These are phyloP conservation scores for Thalassiosira mediterranea DNA, from an alignment of 352 stramenopile species.

Conservation along the genomic window DNA sequence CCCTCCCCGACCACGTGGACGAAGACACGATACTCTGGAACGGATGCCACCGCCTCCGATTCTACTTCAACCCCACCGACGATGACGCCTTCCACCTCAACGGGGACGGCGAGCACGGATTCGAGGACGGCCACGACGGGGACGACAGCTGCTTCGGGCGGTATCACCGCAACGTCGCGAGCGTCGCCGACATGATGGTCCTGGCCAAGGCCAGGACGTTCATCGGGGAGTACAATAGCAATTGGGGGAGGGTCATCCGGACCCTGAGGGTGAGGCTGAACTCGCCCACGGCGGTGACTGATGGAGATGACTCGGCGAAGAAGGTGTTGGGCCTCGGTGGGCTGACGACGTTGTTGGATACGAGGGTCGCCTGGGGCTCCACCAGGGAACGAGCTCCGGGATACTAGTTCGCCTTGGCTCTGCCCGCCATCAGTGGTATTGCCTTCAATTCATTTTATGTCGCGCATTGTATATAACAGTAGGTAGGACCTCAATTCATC, in stretches of 20 bases:
- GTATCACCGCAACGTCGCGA: slow-evolving; percentile 45
- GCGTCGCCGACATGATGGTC: slow-evolving; percentile 36
- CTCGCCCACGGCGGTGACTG: neutral
- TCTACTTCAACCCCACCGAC: slow-evolving; percentile 43
- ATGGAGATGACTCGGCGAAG: neutral
- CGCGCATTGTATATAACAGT: no score
- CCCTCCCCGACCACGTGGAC: slow-evolving; percentile 14
- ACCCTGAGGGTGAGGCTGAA: slow-evolving; percentile 29
- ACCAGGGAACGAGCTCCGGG: slow-evolving; percentile 1
- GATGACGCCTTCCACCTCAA: slow-evolving; percentile 22
- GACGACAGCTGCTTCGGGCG: slow-evolving; percentile 34
- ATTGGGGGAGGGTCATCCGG: slow-evolving; percentile 41
- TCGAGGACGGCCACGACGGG: slow-evolving; percentile 6
- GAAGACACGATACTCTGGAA: slow-evolving; percentile 20
- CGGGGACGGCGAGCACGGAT: slow-evolving; percentile 5
- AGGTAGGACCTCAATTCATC: no score
- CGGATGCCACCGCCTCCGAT: slow-evolving; percentile 31
- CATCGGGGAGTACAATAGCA: slow-evolving; percentile 43
- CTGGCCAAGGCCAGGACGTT: slow-evolving; percentile 23
- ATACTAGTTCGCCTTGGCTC: no score
- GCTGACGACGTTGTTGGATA: slow-evolving; percentile 25
- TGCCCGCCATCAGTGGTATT: no score
- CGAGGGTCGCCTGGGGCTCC: slow-evolving; percentile 29
- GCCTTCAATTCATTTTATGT: no score
- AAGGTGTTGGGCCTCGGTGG: neutral